These are phyloP conservation scores for Marasmius oreades DNA, from an alignment of 1,284 basidiomycete genomes.

Conservation along the genomic window DNA sequence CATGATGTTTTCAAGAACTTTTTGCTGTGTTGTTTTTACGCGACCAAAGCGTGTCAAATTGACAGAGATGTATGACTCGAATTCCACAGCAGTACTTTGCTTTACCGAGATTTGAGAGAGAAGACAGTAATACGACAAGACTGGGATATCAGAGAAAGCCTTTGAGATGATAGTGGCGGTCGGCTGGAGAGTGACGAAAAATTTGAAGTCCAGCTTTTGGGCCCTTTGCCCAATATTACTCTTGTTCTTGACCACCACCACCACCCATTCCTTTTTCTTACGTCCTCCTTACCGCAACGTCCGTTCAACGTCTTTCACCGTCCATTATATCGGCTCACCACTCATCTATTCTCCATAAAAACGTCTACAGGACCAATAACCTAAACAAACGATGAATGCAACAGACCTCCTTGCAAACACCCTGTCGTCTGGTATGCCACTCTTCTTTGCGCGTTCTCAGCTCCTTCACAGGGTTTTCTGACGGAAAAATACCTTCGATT, in stretches of 20 bases:
- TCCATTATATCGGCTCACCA: slow-evolving; percentile 12
- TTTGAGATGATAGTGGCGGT: neutral
- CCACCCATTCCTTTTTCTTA: slow-evolving; percentile 8
- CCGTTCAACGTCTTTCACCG: slow-evolving; percentile 11
- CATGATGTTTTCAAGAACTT: slow-evolving; percentile 31
- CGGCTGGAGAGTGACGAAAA: slow-evolving; percentile 2
- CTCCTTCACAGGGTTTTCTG: slow-evolving; percentile 17
- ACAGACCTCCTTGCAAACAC: slow-evolving; percentile 87
- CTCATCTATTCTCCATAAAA: slow-evolving; percentile 17
- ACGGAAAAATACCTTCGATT: slow-evolving; percentile 12
- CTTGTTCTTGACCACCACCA: slow-evolving; percentile 12
- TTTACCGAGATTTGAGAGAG: neutral
- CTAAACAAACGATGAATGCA: slow-evolving; percentile 72
- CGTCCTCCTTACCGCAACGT: slow-evolving; percentile 6
- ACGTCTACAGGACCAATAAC: slow-evolving; percentile 9
- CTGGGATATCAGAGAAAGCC: neutral
- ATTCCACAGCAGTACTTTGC: neutral
- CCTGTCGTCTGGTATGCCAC: slow-evolving; percentile 77
- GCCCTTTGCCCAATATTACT: slow-evolving; percentile 8
- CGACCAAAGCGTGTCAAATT: slow-evolving; percentile 1
- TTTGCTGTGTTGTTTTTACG: slow-evolving; percentile 13
- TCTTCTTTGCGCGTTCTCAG: slow-evolving; percentile 24
- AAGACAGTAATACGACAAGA: neutral
- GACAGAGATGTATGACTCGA: neutral
- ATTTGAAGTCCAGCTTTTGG: slow-evolving; percentile 4